Percentiles rank a stretch among this genome's conserved stretches.
phyloP scores from a whole-genome alignment of 176 grass and related monocot species.

The Carex parvula region DNA sequence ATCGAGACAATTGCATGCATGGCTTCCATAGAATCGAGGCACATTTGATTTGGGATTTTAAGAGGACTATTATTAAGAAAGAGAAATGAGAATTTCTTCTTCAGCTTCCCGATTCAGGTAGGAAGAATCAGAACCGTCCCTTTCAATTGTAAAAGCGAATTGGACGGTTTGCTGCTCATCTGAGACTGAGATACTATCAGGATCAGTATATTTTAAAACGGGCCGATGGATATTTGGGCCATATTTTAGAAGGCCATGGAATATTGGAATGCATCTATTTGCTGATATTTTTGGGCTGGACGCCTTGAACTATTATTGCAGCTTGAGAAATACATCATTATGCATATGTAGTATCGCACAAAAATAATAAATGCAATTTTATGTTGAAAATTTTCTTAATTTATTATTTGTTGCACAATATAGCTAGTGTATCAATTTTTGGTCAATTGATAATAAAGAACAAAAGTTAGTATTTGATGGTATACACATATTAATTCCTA shows the following conservation, averaged over 20 bases:
- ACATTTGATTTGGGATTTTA: neutral
- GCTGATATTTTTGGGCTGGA: neutral
- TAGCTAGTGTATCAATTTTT: no score
- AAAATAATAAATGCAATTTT: no score
- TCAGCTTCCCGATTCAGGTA: no score
- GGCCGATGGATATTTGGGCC: neutral
- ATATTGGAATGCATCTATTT: neutral
- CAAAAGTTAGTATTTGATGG: no score
- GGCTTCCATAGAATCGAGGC: constrained; percentile 17
- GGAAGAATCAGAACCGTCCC: no score
- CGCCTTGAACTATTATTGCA: neutral
- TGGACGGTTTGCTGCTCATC: no score
- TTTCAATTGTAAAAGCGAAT: no score
- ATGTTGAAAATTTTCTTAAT: no score
- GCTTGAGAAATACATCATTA: neutral
- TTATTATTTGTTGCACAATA: no score
- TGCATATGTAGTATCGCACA: neutral
- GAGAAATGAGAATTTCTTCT: constrained; percentile 7
- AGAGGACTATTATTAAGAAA: neutral
- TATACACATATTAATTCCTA: no score
- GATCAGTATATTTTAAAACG: neutral
- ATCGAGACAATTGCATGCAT: constrained; percentile 30
- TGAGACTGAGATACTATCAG: no score
- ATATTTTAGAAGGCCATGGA: neutral
- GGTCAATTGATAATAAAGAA: no score